phyloP scores from a whole-genome alignment of 2,329 filamentous ascomycete species.

The Phyllosticta ampelicida region DNA sequence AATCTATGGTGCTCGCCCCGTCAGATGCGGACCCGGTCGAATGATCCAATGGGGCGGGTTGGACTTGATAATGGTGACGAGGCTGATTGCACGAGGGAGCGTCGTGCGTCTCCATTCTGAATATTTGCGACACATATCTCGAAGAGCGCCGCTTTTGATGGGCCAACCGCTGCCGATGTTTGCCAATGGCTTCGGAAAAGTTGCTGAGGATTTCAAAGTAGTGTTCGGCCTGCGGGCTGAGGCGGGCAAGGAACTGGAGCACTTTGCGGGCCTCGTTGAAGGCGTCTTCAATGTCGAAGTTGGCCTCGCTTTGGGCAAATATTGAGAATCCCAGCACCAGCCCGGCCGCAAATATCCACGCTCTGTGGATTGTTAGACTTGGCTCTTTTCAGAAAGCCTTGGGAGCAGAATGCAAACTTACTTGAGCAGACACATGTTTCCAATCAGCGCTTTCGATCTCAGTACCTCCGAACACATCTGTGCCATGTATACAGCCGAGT shows the following conservation, averaged over 20 bases:
- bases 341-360: slow-evolving; percentile 46
- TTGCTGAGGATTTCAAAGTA: slow-evolving; percentile 44
- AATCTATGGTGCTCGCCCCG: not conserved
- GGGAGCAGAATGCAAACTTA: slow-evolving; percentile 30
- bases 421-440: slow-evolving; percentile 52
- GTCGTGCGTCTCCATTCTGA: not conserved
- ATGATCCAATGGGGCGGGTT: not conserved
- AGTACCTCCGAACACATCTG: slow-evolving; percentile 43
- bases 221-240: slow-evolving; percentile 46
- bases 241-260: slow-evolving; percentile 36
- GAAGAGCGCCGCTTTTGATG: slow-evolving; percentile 6
- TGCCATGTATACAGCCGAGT: slow-evolving; percentile 45
- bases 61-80: not conserved
- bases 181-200: slow-evolving; percentile 15
- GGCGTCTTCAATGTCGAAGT: slow-evolving; percentile 37
- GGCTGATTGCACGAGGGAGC: not conserved
- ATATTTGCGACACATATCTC: slow-evolving; percentile 1
- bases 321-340: slow-evolving; percentile 47
- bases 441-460: slow-evolving; percentile 34
- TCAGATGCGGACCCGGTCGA: not conserved
- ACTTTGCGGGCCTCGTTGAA: slow-evolving; percentile 43
- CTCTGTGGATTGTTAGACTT: slow-evolving; percentile 23
- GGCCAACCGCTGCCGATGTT: slow-evolving; percentile 13
- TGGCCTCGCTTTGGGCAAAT: slow-evolving; percentile 39
- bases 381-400: not conserved